A percentile compares a stretch with the other conserved stretches of the same genome.
Conservation (phyloP, 2,329 filamentous ascomycete genomes). For the Chrysoporthe deuterocubensis region DNA sequence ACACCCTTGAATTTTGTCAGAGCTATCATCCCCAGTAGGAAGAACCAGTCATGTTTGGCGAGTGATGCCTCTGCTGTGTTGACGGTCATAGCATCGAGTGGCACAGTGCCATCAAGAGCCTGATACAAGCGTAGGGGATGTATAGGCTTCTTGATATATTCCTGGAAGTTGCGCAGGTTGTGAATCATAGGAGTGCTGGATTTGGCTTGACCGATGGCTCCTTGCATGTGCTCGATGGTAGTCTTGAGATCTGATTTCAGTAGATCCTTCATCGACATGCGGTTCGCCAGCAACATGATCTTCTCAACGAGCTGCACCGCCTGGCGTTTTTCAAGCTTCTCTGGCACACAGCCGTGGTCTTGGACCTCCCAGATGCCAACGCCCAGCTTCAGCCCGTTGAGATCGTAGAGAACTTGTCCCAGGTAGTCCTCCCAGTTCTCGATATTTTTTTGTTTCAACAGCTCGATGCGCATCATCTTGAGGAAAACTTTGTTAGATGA, state of each 20-base stretch:
- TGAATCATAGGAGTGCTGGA: slow-evolving; percentile 80
- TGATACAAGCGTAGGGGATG: slow-evolving; percentile 80
- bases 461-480: slow-evolving; percentile 84
- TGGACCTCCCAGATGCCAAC: slow-evolving; percentile 67
- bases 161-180: slow-evolving; percentile 81
- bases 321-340: slow-evolving; percentile 78
- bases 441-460: slow-evolving; percentile 74
- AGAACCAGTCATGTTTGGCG: slow-evolving; percentile 88
- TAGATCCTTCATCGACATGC: slow-evolving; percentile 87
- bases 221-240: slow-evolving; percentile 92
- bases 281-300: slow-evolving; percentile 77
- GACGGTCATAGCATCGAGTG: slow-evolving; percentile 72
- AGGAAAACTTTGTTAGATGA: slow-evolving; percentile 85
- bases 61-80: slow-evolving; percentile 70
- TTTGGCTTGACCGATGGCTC: slow-evolving; percentile 79
- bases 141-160: slow-evolving; percentile 81
- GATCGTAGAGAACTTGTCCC: slow-evolving; percentile 80
- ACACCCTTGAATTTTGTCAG: slow-evolving; percentile 79
- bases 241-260: slow-evolving; percentile 88
- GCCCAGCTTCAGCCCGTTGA: slow-evolving; percentile 80
- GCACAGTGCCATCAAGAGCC: slow-evolving; percentile 77
- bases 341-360: slow-evolving; percentile 79
- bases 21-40: slow-evolving; percentile 84
- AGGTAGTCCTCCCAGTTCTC: slow-evolving; percentile 87
- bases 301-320: slow-evolving; percentile 84